A percentile compares a stretch with the other conserved stretches of the same genome.
phyloP scores from a whole-genome alignment of 495 filamentous ascomycete species.

The Xylaria flabelliformis region DNA sequence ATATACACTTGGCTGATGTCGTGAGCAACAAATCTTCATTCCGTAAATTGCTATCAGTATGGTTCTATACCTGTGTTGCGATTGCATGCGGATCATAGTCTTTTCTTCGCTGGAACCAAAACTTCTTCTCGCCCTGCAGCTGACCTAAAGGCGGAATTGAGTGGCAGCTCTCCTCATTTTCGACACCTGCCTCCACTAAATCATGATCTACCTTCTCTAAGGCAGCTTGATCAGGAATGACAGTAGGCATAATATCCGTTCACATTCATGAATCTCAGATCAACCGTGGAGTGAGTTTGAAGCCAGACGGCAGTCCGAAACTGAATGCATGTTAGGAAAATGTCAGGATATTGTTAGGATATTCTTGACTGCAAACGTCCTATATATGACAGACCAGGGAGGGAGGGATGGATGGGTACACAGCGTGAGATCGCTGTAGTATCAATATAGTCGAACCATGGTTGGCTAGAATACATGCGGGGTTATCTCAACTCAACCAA shows the following conservation, averaged over 20 bases:
- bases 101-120: slow-evolving; percentile 52
- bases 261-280: not conserved
- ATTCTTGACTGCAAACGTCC: no score
- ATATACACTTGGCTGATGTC: slow-evolving; percentile 50
- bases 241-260: slow-evolving; percentile 31
- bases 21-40: not conserved
- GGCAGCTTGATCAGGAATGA: slow-evolving; percentile 24
- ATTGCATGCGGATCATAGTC: slow-evolving; percentile 58
- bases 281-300: not conserved
- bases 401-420: not conserved
- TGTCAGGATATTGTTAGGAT: no score
- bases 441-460: not conserved
- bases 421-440: not conserved
- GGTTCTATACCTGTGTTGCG: slow-evolving; percentile 56
- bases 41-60: not conserved
- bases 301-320: not conserved
- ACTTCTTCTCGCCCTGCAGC: slow-evolving; percentile 43
- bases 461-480: not conserved
- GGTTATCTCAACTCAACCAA: not conserved
- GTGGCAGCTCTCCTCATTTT: slow-evolving; percentile 28
- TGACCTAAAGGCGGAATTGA: slow-evolving; percentile 47
- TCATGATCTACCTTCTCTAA: slow-evolving; percentile 28
- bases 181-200: slow-evolving; percentile 25
- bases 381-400: not conserved
- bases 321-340: not conserved